Conservation (phyloP, 1,139 yeast genomes). For the Pichia norvegensis region DNA sequence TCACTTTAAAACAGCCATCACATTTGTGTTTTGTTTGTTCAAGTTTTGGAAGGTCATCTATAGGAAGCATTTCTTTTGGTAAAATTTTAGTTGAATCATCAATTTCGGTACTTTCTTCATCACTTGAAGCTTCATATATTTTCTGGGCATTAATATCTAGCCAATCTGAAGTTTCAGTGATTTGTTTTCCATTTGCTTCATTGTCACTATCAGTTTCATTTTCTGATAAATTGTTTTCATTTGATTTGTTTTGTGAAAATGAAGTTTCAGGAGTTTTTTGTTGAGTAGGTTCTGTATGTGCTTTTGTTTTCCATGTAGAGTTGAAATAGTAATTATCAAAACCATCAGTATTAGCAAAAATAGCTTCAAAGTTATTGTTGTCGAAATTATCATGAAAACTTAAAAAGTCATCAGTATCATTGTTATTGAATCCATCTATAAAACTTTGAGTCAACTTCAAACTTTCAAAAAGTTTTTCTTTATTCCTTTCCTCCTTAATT, state of each 20-base stretch:
- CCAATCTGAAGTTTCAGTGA: background rate
- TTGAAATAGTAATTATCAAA: background rate
- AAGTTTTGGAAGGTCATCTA: slow-evolving; percentile 5
- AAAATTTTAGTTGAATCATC: background rate
- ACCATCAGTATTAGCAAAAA: background rate
- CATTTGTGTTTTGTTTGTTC: slow-evolving; percentile 5
- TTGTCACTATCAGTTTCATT: background rate
- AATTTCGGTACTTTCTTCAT: background rate
- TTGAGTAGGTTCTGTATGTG: background rate
- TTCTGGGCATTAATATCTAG: background rate
- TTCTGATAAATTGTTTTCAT: background rate
- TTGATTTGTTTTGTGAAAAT: background rate
- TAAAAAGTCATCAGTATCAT: too few relatives aligned
- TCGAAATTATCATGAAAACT: background rate
- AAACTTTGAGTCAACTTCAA: background rate
- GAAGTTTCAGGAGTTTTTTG: too few relatives aligned
- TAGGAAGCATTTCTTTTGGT: background rate
- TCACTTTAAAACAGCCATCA: slow-evolving; percentile 10
- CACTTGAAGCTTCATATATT: background rate
- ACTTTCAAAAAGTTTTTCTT: background rate
- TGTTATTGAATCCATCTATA: background rate
- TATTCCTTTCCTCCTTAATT: too few relatives aligned
- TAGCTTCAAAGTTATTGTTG: background rate
- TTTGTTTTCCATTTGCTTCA: background rate
- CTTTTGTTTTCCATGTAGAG: background rate